Evolutionary conservation across 495 filamentous ascomycete genomes (phyloP).

Genomic region (Xylaria scruposa): DNA sequence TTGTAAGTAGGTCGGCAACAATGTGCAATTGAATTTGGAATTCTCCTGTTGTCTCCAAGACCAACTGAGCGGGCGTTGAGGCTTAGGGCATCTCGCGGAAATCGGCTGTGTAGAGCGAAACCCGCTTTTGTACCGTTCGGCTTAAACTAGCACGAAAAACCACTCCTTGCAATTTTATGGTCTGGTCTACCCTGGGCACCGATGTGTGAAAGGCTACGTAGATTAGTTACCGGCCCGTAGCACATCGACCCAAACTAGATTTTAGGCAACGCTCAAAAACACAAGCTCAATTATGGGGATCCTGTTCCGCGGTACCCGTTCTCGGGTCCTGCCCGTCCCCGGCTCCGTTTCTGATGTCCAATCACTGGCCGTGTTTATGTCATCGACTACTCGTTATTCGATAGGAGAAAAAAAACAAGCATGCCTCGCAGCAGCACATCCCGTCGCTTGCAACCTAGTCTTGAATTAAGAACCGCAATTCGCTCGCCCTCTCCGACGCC

Average conservation of each 20-base stretch:
- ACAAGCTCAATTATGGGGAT: neutral
- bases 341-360: conserved; percentile 14
- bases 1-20: neutral
- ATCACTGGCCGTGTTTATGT: conserved; percentile 16
- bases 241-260: neutral
- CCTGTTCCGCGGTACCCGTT: neutral
- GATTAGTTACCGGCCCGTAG: neutral
- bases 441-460: neutral
- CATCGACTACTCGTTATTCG: conserved; percentile 1
- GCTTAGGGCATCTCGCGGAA: conserved; percentile 12
- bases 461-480: conserved; percentile 9
- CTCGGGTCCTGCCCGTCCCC: neutral
- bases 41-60: neutral
- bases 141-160: neutral
- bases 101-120: conserved; percentile 20
- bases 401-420: neutral
- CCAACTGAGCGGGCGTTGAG: conserved; percentile 7
- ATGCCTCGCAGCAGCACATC: neutral
- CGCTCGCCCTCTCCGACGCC: neutral
- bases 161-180: conserved; percentile 10
- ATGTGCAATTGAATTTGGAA: conserved; percentile 11
- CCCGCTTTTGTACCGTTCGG: neutral
- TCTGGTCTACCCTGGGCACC: neutral
- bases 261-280: conserved; percentile 21
- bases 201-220: neutral